A percentile compares a stretch with the other conserved stretches of the same genome.
Evolutionary conservation across 1,284 basidiomycete genomes (phyloP).

Genomic region (Cutaneotrichosporon sp.): DNA sequence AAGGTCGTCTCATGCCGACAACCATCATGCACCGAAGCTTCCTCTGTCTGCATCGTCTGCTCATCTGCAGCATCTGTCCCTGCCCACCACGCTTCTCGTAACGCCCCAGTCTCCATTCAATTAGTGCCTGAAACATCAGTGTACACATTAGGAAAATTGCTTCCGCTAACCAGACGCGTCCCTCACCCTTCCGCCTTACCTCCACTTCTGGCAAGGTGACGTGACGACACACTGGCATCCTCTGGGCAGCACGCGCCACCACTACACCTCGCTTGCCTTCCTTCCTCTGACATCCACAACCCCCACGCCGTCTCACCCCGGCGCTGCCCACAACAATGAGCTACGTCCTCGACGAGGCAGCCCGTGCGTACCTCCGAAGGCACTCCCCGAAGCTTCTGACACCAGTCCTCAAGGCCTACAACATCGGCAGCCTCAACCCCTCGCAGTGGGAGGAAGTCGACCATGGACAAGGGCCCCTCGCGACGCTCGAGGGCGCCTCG

Average conservation of each 20-base stretch:
- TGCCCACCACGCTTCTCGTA: too few species aligned
- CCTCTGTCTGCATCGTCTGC: too few species aligned
- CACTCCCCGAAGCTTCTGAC: background rate
- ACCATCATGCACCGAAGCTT: background rate
- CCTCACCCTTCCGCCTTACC: too few species aligned
- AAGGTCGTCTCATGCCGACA: background rate
- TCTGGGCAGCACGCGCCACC: too few species aligned
- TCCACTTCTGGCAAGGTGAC: background rate
- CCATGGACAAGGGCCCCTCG: conserved; percentile 49
- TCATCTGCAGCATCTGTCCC: too few species aligned
- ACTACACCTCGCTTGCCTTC: background rate
- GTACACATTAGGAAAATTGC: background rate
- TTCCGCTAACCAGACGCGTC: background rate
- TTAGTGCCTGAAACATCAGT: too few species aligned
- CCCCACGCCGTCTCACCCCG: background rate
- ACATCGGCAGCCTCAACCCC: conserved; percentile 49
- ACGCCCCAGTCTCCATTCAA: too few species aligned
- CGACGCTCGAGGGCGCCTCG: conserved; percentile 42
- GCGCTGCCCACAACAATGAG: conserved; percentile 5
- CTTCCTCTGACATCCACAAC: background rate
- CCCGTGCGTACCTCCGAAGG: conserved; percentile 6
- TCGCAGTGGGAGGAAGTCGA: conserved; percentile 53
- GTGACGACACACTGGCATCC: background rate
- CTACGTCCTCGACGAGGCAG: conserved; percentile 16
- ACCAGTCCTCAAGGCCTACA: conserved; percentile 53